Evolutionary conservation across 108 stramenopile genomes (phyloP), one percentile per base, ranked within the genome.

Genomic region (Cylindrotheca closterium): DNA sequence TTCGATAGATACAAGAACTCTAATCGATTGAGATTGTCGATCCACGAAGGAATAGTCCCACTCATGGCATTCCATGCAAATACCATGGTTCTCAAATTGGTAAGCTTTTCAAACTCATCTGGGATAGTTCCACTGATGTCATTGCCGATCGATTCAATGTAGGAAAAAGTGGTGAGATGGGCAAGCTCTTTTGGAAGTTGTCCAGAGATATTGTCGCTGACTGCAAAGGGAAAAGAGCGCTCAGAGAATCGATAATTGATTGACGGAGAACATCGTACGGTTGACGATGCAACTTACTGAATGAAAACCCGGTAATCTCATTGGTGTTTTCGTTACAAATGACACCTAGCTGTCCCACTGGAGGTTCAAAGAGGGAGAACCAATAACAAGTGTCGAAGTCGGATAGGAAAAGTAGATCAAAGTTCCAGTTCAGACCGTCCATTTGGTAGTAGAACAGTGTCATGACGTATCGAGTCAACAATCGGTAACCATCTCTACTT

Each of bases 391-490:
- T 67, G 7, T 63, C 29, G 8, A 58, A 37, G 3, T 65, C 33
- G 17, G 66, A 42, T 25, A 75, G 33, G 28, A 71, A 80, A 27
- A 46, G 12, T 24, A 60, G 45, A 26, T 60, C 59, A 47, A 54
- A 55, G 5, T 65, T 57, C 81, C 81, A 82, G 28, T 26, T n/a
- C 2, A 60, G 28, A 25, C 82, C 82, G 46, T 64, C 62, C 1
- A 51, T 68, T 24, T 73, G 61, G 58, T 75, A 75, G 49, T 66
- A 77, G 22, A 83, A 68, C 0, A 83, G 51, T 4, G 67, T 55
- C 55, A 79, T 68, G 29, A 73, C 72, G 49, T 83, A 83, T 0
- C 82, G 71, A 23, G 66, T 48, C 3, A 83, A 17, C 21, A 77
- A 75, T 12, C 58, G 23, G 55, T 71, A 60, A 26, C 58, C 65